Evolutionary conservation across 257 asterid genomes (phyloP), one percentile per base, ranked within the genome.

Genomic region (Echites panduratus): DNA sequence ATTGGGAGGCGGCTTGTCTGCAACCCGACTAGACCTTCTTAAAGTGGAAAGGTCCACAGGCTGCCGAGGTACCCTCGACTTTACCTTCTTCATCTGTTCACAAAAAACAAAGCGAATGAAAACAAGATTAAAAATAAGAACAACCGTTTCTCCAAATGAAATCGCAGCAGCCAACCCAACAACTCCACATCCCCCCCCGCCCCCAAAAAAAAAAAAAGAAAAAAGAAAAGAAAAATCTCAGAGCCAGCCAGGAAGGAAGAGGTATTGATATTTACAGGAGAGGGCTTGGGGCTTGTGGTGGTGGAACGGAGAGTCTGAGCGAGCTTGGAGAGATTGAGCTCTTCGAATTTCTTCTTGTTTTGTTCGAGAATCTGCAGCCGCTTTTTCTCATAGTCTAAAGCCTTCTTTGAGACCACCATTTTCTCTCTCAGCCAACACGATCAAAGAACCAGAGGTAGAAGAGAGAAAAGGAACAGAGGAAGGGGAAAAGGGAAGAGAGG

Each of bases 281-380:
- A 85, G 11, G 87, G 59, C 53, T 86, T 91, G 17, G 87, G 88
- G 57, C 67, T 44, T 20, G 72, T 44, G 77, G 75, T 44, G 77
- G 75, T 27, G 0, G 81, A 73, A 71, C 61, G 89, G 47, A 91
- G 87, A 48, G 85, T 76, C 68, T 78, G 86, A 66, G 87, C 78
- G 9, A 89, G 89, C 79, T 85, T 86, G 82, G 74, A 77, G 78
- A 91, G 89, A 61, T 89, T 87, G 47, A 91, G 88, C 24, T 89
- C 88, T 41, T 86, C 92, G 84, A 87, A 83, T 76, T 95, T 85
- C 73, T 76, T 87, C 87, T 85, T 87, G 85, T 91, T 91, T 81
- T 89, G 89, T 78, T 87, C 89, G 56, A 89, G 73, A 76, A 89
- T 84, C 84, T 85, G 84, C 76, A 71, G 82, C 67, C 94, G 81